A percentile compares a stretch with the other conserved stretches of the same genome.
Evolutionary conservation across 306 rosid species (phyloP).

Genomic region (Chamaecrista fasciculata): DNA sequence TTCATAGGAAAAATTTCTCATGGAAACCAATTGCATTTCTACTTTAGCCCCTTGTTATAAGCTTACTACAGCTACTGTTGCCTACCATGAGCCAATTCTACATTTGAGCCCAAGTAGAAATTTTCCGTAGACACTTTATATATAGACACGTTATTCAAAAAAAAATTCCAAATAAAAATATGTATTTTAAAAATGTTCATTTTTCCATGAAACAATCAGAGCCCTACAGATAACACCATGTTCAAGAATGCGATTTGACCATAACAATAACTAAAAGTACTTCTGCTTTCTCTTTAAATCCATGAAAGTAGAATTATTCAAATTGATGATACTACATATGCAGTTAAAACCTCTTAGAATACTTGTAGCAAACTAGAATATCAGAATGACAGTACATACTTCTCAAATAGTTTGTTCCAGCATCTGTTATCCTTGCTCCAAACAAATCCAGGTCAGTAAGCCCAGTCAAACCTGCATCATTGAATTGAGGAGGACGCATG

Average conservation of each 20-base stretch:
- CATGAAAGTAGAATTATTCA: not conserved
- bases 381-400: slow-evolving; percentile 48
- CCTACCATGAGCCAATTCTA: too few species aligned
- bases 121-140: too few species aligned
- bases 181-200: too few species aligned
- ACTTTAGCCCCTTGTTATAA: too few species aligned
- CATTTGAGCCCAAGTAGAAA: too few species aligned
- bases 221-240: slow-evolving; percentile 18
- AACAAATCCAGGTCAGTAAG: slow-evolving; percentile 91
- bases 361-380: not conserved
- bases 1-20: too few species aligned
- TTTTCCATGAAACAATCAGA: too few species aligned
- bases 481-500: slow-evolving; percentile 20
- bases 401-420: slow-evolving; percentile 70
- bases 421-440: slow-evolving; percentile 85
- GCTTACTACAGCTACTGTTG: too few species aligned
- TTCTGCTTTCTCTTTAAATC: not conserved
- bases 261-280: not conserved
- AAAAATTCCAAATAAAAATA: too few species aligned
- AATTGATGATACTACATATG: not conserved
- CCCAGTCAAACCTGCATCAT: slow-evolving; percentile 72
- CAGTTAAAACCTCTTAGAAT: not conserved
- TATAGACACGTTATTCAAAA: too few species aligned
- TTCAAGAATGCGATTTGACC: slow-evolving; percentile 12
- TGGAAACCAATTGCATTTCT: too few species aligned